Evolutionary conservation across 176 grass and related monocot genomes (phyloP).

Genomic region (Rhynchospora breviuscula): DNA sequence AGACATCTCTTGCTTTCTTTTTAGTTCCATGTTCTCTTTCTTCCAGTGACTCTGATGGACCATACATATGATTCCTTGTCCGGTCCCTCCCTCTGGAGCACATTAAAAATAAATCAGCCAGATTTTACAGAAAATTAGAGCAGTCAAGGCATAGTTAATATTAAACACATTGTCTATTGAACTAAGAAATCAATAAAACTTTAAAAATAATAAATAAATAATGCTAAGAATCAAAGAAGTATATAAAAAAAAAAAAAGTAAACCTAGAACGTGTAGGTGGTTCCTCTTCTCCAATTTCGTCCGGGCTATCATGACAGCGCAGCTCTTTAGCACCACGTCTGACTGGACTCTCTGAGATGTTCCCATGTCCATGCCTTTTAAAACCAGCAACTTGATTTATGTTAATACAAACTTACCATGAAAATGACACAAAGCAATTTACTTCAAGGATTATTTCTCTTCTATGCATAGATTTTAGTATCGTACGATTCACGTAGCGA

Average conservation of each 20-base stretch:
- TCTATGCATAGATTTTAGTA: neutral
- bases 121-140: neutral
- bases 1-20: slow-evolving; percentile 1
- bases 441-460: neutral
- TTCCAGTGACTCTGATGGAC: slow-evolving; percentile 11
- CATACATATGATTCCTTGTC: neutral
- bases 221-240: neutral
- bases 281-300: slow-evolving; percentile 49
- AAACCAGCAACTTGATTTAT: neutral
- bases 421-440: neutral
- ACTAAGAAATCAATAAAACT: neutral
- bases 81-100: neutral
- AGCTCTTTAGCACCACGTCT: slow-evolving; percentile 43
- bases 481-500: no score
- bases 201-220: neutral
- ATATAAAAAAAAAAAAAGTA: slow-evolving; percentile 8
- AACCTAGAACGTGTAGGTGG: slow-evolving; percentile 54
- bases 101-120: neutral
- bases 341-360: slow-evolving; percentile 35
- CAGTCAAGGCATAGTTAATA: neutral
- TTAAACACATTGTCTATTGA: neutral
- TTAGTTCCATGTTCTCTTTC: neutral
- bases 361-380: neutral
- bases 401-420: neutral
- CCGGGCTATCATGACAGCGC: slow-evolving; percentile 22